Base-by-base conservation (phyloP, 305 asterid species). In the Fraxinus latifolia region DNA sequence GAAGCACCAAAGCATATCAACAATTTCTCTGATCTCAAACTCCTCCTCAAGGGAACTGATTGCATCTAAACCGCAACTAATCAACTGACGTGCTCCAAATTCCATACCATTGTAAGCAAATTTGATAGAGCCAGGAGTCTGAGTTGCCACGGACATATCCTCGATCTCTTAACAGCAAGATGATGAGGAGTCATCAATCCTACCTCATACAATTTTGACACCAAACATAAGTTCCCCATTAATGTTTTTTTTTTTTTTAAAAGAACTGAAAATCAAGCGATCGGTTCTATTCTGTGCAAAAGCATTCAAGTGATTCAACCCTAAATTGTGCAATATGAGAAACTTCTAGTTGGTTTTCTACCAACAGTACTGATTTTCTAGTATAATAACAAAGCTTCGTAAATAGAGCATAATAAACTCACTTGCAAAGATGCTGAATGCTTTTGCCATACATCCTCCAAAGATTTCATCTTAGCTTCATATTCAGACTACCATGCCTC, bases 371-470 rank as follows among this genome's bases (percentile, higher is more conserved):
- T 39, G 47, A 39, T 39, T 29, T 34, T 58, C 29, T 19, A 58
- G 31, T 72, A 21, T 72, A 23, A 65, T 39, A 62, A 67, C 62
- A 80, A 72, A 74, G 79, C 77, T 55, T 37, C 37, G 39, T 53
- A 53, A 71, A 65, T 36, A 55, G 23, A 83, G 74, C 31, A 74
- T 42, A 53, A 83, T 31, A 36, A 79, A 82, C 94, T 89, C 85
- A 92, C 96, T 82, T 90, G 89, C 76, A 88, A 81, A 27, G 89
- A 83, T 25, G 83, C 76, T 76, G 84, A 82, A 85, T 90, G 89
- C 42, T 84, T 90, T 81, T 86, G 91, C 93, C 94, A 91, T 86
- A 82, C 83, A 47, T 88, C 87, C 82, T 89, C 93, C 89, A 87
- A 74, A 78, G 89, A 85, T 87, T 91, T 89, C 91, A 91, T 86